A percentile compares a stretch with the other conserved stretches of the same genome.
Conservation (phyloP, 169 alveolate species). For the Cystoisospora suis region DNA sequence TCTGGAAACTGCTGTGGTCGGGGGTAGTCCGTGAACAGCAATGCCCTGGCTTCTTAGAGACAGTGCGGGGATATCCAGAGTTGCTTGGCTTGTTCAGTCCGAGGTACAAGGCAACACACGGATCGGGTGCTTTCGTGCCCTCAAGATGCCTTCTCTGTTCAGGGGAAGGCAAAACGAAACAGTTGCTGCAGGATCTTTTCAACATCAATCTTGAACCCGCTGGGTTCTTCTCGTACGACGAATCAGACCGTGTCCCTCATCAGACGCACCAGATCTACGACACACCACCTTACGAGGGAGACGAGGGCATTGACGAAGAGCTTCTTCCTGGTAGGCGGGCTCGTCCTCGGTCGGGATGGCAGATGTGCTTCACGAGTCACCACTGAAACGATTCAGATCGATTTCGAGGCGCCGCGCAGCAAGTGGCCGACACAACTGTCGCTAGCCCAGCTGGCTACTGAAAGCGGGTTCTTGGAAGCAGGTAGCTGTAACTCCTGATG, state of each 20-base stretch:
- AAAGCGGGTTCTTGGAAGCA: too few relatives aligned
- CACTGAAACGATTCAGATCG: too few relatives aligned
- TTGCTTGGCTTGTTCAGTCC: too few relatives aligned
- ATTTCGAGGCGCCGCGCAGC: too few relatives aligned
- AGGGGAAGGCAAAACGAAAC: conserved; percentile 20
- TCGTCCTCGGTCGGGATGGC: neutral
- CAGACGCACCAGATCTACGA: conserved; percentile 37
- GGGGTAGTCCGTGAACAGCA: too few relatives aligned
- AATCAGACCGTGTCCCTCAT: neutral
- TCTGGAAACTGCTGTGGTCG: too few relatives aligned
- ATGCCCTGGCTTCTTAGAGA: too few relatives aligned
- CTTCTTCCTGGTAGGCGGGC: conserved; percentile 27
- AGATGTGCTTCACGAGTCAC: neutral
- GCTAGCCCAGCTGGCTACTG: neutral
- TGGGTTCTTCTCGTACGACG: conserved; percentile 23
- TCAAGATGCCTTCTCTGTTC: neutral
- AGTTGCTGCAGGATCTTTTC: neutral
- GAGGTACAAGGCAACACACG: too few relatives aligned
- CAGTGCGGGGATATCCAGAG: too few relatives aligned
- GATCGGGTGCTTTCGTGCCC: too few relatives aligned
- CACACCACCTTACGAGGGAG: conserved; percentile 54
- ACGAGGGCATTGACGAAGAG: conserved; percentile 9
- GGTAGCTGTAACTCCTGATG: too few relatives aligned
- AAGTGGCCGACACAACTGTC: too few relatives aligned
- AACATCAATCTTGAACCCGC: conserved; percentile 27